A percentile compares a stretch with the other conserved stretches of the same genome.
phyloP scores from a whole-genome alignment of 2,329 filamentous ascomycete species.

The Colletotrichum falcatum region DNA sequence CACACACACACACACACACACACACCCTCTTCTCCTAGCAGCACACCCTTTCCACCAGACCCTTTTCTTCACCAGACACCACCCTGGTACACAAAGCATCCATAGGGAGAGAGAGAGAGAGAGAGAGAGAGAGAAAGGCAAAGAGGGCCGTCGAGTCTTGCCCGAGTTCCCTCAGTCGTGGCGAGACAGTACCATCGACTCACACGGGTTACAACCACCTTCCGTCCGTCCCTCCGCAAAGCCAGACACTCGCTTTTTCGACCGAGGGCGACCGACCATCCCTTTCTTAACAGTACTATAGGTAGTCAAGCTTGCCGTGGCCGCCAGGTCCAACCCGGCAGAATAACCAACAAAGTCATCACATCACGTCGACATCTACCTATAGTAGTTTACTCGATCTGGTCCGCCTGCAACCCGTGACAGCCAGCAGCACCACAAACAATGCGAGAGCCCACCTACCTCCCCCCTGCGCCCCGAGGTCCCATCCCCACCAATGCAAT shows the following conservation, averaged over 20 bases:
- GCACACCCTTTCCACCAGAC: not conserved
- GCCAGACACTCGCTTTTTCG: not conserved
- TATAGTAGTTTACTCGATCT: slow-evolving; percentile 8
- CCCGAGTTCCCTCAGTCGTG: not conserved
- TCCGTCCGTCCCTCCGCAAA: not conserved
- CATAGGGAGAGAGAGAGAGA: not conserved
- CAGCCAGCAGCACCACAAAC: slow-evolving; percentile 13
- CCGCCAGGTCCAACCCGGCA: slow-evolving; percentile 20
- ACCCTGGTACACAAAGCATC: not conserved
- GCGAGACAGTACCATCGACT: not conserved
- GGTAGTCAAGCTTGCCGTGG: not conserved
- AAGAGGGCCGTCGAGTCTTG: not conserved
- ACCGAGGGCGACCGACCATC: slow-evolving; percentile 4
- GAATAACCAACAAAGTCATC: slow-evolving; percentile 13
- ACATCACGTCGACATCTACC: slow-evolving; percentile 29
- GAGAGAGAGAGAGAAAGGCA: not conserved
- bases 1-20: not conserved
- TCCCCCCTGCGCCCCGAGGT: not conserved
- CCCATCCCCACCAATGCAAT: not conserved
- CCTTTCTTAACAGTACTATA: slow-evolving; percentile 20
- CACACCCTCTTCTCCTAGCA: not conserved
- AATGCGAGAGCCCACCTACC: slow-evolving; percentile 14
- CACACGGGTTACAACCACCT: not conserved
- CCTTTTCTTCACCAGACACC: not conserved
- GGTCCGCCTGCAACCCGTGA: slow-evolving; percentile 27